Base-by-base conservation (phyloP, 73 alveolate species). In the Paramecium biaurelia region DNA sequence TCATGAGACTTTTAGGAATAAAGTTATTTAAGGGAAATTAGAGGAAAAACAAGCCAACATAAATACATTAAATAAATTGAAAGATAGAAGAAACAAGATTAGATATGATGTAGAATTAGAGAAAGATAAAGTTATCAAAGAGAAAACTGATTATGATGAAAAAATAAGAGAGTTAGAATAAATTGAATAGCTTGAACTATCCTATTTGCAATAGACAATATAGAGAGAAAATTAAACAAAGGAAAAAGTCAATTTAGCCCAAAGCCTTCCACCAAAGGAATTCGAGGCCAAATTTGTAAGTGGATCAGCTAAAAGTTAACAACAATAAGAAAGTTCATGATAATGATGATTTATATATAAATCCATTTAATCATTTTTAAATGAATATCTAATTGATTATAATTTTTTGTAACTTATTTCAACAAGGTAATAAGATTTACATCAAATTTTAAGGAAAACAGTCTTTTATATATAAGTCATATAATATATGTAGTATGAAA, bases 241-340 rank as follows among this genome's bases (percentile, higher is more conserved):
- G 8, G 56, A 72, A 20, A 72, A 72, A 18, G 58, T 72, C 12
- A 38, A 72, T 72, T 23, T 35, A 72, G 86, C 86, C 2, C 7
- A 72, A 15, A 72, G 58, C n/a, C 45, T 72, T 20, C 86, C 86
- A 0, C 86, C 86, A 20, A 72, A 72, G 35, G 86, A 72, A 72
- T 72, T 35, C 11, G 86, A 72, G 34, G 26, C 38, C 6, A 63
- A 63, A 63, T 63, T 63, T 63, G 47, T 26, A 26, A 30, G 15
- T 12, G 84, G 84, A 63, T 63, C 15, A 26, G 24, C 21, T 1
- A 63, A 32, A 24, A 63, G 45, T 63, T 12, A 26, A 30, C 12
- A 63, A 1, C 20, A 63, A 11, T 1, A 12, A 12, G 45, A 26
- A 32, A 63, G 84, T 63, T 30, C 43, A 0, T 63, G 84, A 63